Percentiles rank a stretch among this genome's conserved stretches.
These are phyloP conservation scores for Candida endomychidarum DNA, from an alignment of 805 yeast genomes.

Conservation along the genomic window DNA sequence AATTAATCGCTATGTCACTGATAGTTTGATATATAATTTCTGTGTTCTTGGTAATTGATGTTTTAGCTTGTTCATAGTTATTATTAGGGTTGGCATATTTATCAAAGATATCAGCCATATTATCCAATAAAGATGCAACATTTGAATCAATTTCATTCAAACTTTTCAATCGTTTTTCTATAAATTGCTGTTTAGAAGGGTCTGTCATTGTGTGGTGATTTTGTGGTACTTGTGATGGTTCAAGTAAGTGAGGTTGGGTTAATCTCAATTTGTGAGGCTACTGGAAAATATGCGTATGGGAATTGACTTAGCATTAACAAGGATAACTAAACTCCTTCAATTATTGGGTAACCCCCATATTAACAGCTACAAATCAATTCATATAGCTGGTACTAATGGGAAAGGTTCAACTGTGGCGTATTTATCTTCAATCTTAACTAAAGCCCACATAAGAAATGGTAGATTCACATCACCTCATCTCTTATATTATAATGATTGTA, in stretches of 20 bases:
- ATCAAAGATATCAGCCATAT: slow-evolving; percentile 48
- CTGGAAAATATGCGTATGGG: too few species aligned
- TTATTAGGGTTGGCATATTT: slow-evolving; percentile 33
- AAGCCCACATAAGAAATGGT: slow-evolving; percentile 56
- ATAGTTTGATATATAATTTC: slow-evolving; percentile 52
- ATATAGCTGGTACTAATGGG: slow-evolving; percentile 95
- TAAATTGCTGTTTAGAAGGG: slow-evolving; percentile 27
- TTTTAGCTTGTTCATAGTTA: slow-evolving; percentile 25
- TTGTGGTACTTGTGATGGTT: too few species aligned
- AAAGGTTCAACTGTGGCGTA: slow-evolving; percentile 93
- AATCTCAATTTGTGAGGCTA: background rate
- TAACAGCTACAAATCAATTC: slow-evolving; percentile 61
- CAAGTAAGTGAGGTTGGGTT: too few species aligned
- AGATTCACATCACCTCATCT: slow-evolving; percentile 90
- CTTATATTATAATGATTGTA: slow-evolving; percentile 69
- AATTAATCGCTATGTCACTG: slow-evolving; percentile 55
- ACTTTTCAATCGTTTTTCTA: slow-evolving; percentile 52
- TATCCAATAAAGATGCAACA: slow-evolving; percentile 51
- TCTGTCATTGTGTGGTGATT: too few species aligned
- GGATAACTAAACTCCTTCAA: slow-evolving; percentile 32
- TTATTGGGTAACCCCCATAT: slow-evolving; percentile 69
- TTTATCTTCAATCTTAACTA: slow-evolving; percentile 60
- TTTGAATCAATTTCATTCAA: slow-evolving; percentile 52
- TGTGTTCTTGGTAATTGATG: slow-evolving; percentile 45
- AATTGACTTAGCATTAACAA: slow-evolving; percentile 38